phyloP scores from a whole-genome alignment of 257 asterid species.

The Rauvolfia tetraphylla region DNA sequence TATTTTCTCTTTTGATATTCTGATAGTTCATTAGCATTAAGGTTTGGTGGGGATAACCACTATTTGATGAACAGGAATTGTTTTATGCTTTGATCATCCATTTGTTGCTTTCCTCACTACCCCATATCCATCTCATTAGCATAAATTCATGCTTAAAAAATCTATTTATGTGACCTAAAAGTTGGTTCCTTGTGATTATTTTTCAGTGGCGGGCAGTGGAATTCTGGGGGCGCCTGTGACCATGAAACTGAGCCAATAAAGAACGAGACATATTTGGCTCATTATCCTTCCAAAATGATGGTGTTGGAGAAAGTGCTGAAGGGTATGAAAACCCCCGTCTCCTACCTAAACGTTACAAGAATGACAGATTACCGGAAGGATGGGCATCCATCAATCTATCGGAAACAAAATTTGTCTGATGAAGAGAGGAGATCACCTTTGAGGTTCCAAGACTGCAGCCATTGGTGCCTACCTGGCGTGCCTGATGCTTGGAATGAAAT shows the following conservation, averaged over 20 bases:
- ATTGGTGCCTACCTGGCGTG: conserved; percentile 87
- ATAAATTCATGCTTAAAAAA: neutral
- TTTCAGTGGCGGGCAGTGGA: conserved; percentile 74
- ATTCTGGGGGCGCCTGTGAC: conserved; percentile 69
- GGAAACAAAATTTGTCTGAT: conserved; percentile 40
- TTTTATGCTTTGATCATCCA: neutral
- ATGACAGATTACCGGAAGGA: conserved; percentile 63
- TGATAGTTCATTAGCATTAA: neutral
- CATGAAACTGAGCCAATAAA: conserved; percentile 49
- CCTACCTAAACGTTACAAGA: conserved; percentile 54
- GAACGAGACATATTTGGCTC: conserved; percentile 41
- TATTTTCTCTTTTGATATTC: neutral
- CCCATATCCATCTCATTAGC: neutral
- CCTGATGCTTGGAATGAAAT: conserved; percentile 79
- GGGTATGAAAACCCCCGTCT: conserved; percentile 40
- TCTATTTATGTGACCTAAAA: neutral
- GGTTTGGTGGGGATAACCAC: neutral
- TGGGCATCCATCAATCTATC: conserved; percentile 63
- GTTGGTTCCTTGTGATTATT: conserved; percentile 6
- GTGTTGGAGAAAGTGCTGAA: conserved; percentile 44
- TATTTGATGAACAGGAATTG: neutral
- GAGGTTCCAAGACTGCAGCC: conserved; percentile 67
- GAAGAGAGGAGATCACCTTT: conserved; percentile 38
- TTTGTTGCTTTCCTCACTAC: neutral
- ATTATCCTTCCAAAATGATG: conserved; percentile 47